These are phyloP conservation scores for Parastagonospora avenae DNA, from an alignment of 2,329 filamentous ascomycete genomes.

Conservation along the genomic window DNA sequence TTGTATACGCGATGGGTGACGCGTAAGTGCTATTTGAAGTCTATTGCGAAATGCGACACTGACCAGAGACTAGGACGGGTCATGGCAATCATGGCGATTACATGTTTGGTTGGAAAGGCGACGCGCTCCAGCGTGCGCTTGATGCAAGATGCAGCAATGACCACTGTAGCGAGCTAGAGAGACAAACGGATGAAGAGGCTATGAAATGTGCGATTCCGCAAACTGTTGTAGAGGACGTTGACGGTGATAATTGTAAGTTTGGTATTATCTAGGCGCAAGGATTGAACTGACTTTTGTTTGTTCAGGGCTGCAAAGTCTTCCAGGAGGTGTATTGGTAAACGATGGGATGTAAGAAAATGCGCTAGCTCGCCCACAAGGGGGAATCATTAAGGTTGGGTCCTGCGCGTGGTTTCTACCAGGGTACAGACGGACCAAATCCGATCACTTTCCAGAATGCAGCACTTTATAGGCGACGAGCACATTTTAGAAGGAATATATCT, in stretches of 20 bases:
- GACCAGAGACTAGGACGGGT: conserved; percentile 24
- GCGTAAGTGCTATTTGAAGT: conserved; percentile 20
- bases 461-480: too few relatives aligned
- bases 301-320: conserved; percentile 24
- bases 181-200: conserved; percentile 35
- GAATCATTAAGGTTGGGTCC: too few relatives aligned
- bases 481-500: too few relatives aligned
- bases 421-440: too few relatives aligned
- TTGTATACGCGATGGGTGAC: conserved; percentile 40
- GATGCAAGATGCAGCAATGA: conserved; percentile 35
- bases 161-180: conserved; percentile 26
- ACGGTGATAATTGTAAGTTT: conserved; percentile 23
- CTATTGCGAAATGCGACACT: not conserved
- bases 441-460: too few relatives aligned
- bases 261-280: too few relatives aligned
- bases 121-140: conserved; percentile 34
- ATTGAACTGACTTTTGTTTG: not conserved
- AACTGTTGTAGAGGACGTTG: conserved; percentile 35
- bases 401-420: too few relatives aligned
- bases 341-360: conserved; percentile 7
- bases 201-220: conserved; percentile 36
- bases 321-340: conserved; percentile 28
- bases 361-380: too few relatives aligned
- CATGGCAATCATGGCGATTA: conserved; percentile 34
- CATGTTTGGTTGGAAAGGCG: conserved; percentile 37